Evolutionary conservation across 495 filamentous ascomycete species (phyloP).

Genomic region (Aspergillus saccharolyticus): DNA sequence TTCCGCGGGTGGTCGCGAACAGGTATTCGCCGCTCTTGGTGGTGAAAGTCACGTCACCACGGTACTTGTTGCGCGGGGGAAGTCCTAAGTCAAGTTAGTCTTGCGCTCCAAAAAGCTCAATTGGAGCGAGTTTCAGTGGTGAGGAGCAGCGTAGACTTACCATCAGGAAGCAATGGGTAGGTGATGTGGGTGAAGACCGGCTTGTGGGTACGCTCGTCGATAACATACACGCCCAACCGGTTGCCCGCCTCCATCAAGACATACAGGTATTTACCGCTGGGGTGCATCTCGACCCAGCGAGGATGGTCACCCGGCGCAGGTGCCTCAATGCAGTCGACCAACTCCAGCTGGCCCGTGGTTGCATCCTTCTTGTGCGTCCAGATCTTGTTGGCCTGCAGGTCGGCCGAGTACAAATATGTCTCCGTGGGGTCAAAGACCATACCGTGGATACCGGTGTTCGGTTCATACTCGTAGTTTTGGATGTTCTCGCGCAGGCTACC

Average conservation of each 20-base stretch:
- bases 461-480: constrained; percentile 72
- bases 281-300: constrained; percentile 79
- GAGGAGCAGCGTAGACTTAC: constrained; percentile 25
- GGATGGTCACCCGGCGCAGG: constrained; percentile 68
- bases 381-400: constrained; percentile 77
- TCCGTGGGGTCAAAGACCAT: constrained; percentile 85
- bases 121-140: too few species aligned
- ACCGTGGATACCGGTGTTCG: constrained; percentile 75
- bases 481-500: constrained; percentile 63
- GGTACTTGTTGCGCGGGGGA: constrained; percentile 53
- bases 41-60: constrained; percentile 70
- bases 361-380: constrained; percentile 75
- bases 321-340: constrained; percentile 66
- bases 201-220: constrained; percentile 67
- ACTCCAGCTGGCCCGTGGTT: constrained; percentile 55
- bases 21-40: constrained; percentile 62
- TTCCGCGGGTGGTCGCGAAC: constrained; percentile 76
- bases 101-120: too few species aligned
- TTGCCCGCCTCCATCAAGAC: constrained; percentile 84
- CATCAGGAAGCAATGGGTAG: constrained; percentile 72
- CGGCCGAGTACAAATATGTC: constrained; percentile 80
- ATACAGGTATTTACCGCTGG: constrained; percentile 70
- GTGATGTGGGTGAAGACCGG: constrained; percentile 77
- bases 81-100: constrained; percentile 44
- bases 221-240: constrained; percentile 69